Base-by-base conservation (phyloP, 163 green algal species). In the Scenedesmus sp. region DNA sequence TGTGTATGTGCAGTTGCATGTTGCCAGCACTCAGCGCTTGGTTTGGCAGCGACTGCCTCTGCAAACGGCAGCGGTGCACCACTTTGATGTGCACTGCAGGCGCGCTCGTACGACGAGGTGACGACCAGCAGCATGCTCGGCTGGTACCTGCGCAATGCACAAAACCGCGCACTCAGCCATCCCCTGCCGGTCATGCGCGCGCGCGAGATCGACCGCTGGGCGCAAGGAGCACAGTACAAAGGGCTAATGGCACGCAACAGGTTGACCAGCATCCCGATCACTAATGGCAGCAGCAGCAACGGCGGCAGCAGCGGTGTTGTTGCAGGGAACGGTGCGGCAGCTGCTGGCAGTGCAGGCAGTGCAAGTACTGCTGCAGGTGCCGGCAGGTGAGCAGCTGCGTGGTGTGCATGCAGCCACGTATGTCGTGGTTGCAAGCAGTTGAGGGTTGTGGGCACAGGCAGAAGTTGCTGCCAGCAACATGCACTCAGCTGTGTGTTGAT, bases 161-260 rank as follows among this genome's bases (percentile, higher is more conserved):
- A 98, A 92, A 98, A 95, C 0, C 94, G 96, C 2, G 95, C 95
- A 44, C 93, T 99, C 22, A 96, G 90, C n/a, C 98, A 99, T 92
- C 98, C 98, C 3, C 93, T 99, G 56, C 98, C 98, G 3, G 98
- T 99, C 12, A 96, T 99, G 95, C 93, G 98, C 0, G 98, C 98
- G 0, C 83, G 96, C 2, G 98, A 99, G 94, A 95, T 99, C 22
- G 98, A 99, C 93, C 84, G 94, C 65, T 99, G 97, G 97, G 93
- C 95, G 15, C 85, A 95, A 46, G 94, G 93, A 46, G 53, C 91
- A 10, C 93, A 99, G 91, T 98, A 95, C 89, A 91, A 83, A 26
- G 65, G 81, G 1, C 86, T 98, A 44, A 42, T 96, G 70, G 76
- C 91, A 2, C 93, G 88, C 37, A 94, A 95, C 73, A 81, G 76